Evolutionary conservation across 2,329 filamentous ascomycete genomes (phyloP).

Genomic region (Trichoderma polysporum): DNA sequence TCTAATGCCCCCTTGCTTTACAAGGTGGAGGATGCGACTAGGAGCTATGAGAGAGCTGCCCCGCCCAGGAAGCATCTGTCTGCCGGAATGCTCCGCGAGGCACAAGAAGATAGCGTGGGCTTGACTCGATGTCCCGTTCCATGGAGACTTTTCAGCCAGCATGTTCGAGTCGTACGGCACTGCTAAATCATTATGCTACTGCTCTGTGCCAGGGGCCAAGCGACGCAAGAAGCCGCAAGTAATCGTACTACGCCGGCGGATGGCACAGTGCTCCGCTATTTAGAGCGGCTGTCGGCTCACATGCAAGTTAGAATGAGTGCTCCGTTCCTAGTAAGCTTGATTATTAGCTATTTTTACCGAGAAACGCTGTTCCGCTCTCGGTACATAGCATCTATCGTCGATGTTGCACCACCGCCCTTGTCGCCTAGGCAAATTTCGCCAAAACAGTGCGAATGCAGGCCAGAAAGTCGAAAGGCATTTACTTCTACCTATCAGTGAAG

Average conservation of each 20-base stretch:
- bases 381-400: neutral
- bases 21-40: neutral
- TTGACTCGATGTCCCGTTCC: neutral
- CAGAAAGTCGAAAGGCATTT: neutral
- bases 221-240: neutral
- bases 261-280: neutral
- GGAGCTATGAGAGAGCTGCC: neutral
- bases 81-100: neutral
- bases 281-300: neutral
- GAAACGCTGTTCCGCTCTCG: neutral
- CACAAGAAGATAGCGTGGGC: neutral
- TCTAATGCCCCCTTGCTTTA: neutral
- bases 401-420: constrained; percentile 2
- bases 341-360: constrained; percentile 10
- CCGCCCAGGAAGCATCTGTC: neutral
- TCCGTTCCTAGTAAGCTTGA: neutral
- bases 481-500: neutral
- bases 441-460: neutral
- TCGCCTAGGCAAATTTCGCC: neutral
- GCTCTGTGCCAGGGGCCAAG: neutral
- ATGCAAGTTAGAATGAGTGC: neutral
- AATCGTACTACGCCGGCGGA: neutral
- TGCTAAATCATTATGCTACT: neutral
- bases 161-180: neutral
- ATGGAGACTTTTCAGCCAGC: neutral